Conservation (phyloP, 441 rosid species). For the Melastoma candidum region DNA sequence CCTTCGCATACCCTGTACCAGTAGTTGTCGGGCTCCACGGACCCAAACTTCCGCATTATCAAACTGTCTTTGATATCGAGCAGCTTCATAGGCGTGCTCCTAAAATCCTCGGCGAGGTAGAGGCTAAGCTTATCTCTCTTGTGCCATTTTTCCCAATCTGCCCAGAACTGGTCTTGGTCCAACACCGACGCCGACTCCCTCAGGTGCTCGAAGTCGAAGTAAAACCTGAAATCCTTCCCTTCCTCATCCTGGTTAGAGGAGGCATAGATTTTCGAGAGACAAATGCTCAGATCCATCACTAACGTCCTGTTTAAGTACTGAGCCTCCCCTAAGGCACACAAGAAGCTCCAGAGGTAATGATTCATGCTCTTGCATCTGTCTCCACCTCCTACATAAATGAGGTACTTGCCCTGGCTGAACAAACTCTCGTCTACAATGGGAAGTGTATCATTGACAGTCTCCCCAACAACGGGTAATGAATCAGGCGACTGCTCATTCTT, state of each 20-base stretch:
- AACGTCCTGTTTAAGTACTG: conserved; percentile 77
- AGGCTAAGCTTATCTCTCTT: conserved; percentile 37
- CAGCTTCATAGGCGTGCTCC: conserved; percentile 72
- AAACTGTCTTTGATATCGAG: conserved; percentile 45
- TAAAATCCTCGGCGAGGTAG: conserved; percentile 61
- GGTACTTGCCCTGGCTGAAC: conserved; percentile 54
- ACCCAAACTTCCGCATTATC: conserved; percentile 87
- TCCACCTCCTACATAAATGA: conserved; percentile 73
- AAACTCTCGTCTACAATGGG: conserved; percentile 64
- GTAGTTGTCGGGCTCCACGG: conserved; percentile 84
- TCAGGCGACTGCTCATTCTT: conserved; percentile 17
- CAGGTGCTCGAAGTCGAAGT: conserved; percentile 90
- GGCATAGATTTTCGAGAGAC: conserved; percentile 63
- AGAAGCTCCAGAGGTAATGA: conserved; percentile 85
- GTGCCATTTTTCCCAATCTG: conserved; percentile 74
- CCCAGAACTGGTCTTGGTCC: conserved; percentile 87
- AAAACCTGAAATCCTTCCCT: conserved; percentile 88
- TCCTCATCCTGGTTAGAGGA: conserved; percentile 71
- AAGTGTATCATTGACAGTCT: conserved; percentile 64
- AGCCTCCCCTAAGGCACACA: conserved; percentile 93
- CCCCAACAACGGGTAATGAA: conserved; percentile 54
- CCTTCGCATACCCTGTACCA: conserved; percentile 96
- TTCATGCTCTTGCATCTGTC: conserved; percentile 92
- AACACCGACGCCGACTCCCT: conserved; percentile 79
- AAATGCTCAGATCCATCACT: conserved; percentile 78